Base-by-base conservation (phyloP, 177 flowering plant genomes). In the Vitis hybrid region DNA sequence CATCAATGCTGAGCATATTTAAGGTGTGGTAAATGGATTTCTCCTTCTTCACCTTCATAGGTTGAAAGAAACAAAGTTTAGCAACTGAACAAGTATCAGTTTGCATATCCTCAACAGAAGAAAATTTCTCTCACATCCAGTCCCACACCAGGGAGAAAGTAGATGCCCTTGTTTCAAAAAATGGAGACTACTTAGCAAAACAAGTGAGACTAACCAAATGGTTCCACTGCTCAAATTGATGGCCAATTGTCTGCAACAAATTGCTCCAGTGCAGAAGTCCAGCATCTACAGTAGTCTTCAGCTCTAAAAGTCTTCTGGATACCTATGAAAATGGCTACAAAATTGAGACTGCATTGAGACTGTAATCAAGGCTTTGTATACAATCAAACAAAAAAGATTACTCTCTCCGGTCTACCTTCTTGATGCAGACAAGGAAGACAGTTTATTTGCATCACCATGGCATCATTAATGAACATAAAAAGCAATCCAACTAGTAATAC, bases 1-100 rank as follows among this genome's bases (percentile, higher is more conserved):
- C 92, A 72, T 89, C 93, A 61, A 91, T 73, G 81, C 91, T 91
- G 10, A 89, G 88, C 94, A 89, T 88, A 75, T 88, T 89, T 12
- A 91, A 69, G 30, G 88, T 88, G 70, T 90, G 90, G 69, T 88
- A 88, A 67, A 87, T 77, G 52, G 90, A 77, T 76, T 88, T 89
- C 78, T 91, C 92, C 83, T 75, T 88, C 78, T 75, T 84, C 77
- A 83, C 92, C 97, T 88, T 62, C 52, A 69, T 51, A 64, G 67
- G 51, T 75, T 30, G 62, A 69, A 50, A 68, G 62, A 60, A 16
- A 57, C 64, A 61, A 65, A 52, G 14, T 64, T 67, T 27, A 73
- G 60, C 52, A 15, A 64, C 48, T 40, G 11, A 21, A 55, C 12
- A 63, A 32, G 40, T 35, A 15, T 60, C n/a, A 49, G 6, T 6